A percentile compares a stretch with the other conserved stretches of the same genome.
phyloP scores from a whole-genome alignment of 2,329 filamentous ascomycete genomes.

The Trichoderma sp. region DNA sequence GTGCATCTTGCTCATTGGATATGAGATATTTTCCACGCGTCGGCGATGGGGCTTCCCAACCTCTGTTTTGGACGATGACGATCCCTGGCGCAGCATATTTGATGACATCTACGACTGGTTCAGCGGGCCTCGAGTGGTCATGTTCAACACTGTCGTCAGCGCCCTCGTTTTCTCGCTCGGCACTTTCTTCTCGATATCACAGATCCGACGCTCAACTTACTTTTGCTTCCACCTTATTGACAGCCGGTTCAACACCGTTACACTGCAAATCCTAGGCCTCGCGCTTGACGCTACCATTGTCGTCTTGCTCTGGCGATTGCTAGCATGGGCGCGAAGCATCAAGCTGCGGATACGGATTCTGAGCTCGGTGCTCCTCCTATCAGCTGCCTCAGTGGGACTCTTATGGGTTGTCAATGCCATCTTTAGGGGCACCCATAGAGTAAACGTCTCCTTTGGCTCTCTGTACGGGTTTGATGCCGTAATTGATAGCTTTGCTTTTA shows the following conservation, averaged over 20 bases:
- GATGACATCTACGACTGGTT: conserved; percentile 56
- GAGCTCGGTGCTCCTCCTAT: conserved; percentile 47
- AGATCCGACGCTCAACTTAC: conserved; percentile 52
- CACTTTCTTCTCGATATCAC: conserved; percentile 46
- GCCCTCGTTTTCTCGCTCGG: conserved; percentile 49
- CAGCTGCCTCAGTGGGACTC: conserved; percentile 45
- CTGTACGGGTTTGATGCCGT: conserved; percentile 55
- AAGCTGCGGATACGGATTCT: conserved; percentile 52
- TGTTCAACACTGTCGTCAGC: conserved; percentile 44
- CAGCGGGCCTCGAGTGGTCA: conserved; percentile 44
- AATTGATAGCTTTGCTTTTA: conserved; percentile 52
- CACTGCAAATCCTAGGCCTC: conserved; percentile 51
- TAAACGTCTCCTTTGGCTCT: conserved; percentile 45
- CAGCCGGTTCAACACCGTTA: conserved; percentile 41
- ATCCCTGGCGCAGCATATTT: conserved; percentile 52
- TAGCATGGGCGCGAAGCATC: conserved; percentile 56
- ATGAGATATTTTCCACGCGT: conserved; percentile 49
- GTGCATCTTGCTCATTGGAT: conserved; percentile 49
- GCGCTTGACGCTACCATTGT: conserved; percentile 52
- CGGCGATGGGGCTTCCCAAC: conserved; percentile 39
- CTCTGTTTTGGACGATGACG: conserved; percentile 45
- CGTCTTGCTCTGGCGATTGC: conserved; percentile 55
- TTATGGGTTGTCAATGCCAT: conserved; percentile 44
- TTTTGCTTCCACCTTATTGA: conserved; percentile 54
- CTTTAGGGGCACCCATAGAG: conserved; percentile 33